Conservation (phyloP, 306 rosid species). For the Rosa multiflora region DNA sequence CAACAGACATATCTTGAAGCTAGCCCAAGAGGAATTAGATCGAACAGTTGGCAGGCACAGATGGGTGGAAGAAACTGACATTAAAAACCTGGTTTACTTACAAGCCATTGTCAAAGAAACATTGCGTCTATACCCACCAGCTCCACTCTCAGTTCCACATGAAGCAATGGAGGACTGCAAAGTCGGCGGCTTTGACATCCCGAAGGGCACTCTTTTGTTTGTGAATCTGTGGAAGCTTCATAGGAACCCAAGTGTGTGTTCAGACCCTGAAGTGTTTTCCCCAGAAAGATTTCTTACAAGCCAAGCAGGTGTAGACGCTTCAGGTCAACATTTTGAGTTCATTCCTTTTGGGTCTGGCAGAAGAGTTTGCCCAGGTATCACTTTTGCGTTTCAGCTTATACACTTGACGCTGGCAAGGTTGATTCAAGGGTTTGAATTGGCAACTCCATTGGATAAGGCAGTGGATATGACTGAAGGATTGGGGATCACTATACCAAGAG, state of each 20-base stretch:
- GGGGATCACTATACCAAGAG: conserved; percentile 48
- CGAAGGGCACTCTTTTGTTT: conserved; percentile 48
- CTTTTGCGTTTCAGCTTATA: conserved; percentile 39
- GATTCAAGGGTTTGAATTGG: conserved; percentile 54
- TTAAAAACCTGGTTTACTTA: conserved; percentile 38
- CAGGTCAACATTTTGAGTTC: conserved; percentile 40
- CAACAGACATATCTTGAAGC: conserved; percentile 34
- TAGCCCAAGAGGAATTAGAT: conserved; percentile 52
- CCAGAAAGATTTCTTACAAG: conserved; percentile 48
- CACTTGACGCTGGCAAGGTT: conserved; percentile 44
- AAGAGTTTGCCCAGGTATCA: conserved; percentile 54
- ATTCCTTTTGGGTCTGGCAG: conserved; percentile 58
- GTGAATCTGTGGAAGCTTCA: conserved; percentile 61
- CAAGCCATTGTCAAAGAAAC: conserved; percentile 60
- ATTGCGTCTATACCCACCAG: conserved; percentile 50
- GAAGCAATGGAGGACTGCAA: conserved; percentile 50
- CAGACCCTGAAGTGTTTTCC: conserved; percentile 39
- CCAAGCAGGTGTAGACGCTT: conserved; percentile 33
- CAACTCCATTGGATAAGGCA: conserved; percentile 18
- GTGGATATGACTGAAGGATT: conserved; percentile 54
- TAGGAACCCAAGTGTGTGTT: conserved; percentile 53
- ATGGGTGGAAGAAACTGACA: conserved; percentile 41
- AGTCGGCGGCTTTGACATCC: conserved; percentile 33
- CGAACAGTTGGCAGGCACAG: conserved; percentile 38
- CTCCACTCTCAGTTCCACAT: conserved; percentile 50